Base-by-base conservation (phyloP, 257 asterid species). In the Eustoma russellianum region DNA sequence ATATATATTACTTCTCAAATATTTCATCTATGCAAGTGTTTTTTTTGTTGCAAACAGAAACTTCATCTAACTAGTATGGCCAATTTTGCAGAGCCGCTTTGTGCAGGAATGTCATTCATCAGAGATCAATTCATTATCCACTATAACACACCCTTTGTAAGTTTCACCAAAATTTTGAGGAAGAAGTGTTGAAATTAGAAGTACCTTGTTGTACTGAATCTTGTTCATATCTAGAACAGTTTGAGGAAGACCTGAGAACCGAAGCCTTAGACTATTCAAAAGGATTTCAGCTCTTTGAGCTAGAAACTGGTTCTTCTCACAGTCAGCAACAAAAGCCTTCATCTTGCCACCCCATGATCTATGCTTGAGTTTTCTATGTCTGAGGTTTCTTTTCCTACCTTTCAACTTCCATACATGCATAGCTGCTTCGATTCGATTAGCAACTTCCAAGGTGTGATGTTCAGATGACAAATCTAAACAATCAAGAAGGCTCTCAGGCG, bases 171-270 rank as follows among this genome's bases (percentile, higher is more conserved):
- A 24, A 24, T 2, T 24, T 24, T 24, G 30, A 24, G 30, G 30
- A 24, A 24, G 0, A 24, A 24, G 30, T 24, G 30, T 30, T 11
- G 2, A 8, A 46, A 33, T 46, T 9, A 13, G 15, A 47, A 54
- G 48, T 46, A 89, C 98, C 94, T 69, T 86, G 82, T 91, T 91
- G 55, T 78, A 66, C 64, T 87, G 95, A 59, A 91, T 91, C 76
- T 91, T 91, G 74, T 56, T 75, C 72, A 64, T 74, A 77, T 86
- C 98, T 51, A 90, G 74, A 46, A 74, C 57, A 52, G 95, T 90
- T 64, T 90, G 98, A 9, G 89, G 95, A 56, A 91, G 94, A 61
- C 81, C 88, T 7, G 98, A 87, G 56, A 79, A 84, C 47, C 79
- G 89, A 63, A 76, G 51, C 79, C 84, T 91, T 54, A 87, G 71